Evolutionary conservation across 805 yeast species (phyloP), one percentile per base, ranked within the genome.

Genomic region (Kluyveromyces starmeri): DNA sequence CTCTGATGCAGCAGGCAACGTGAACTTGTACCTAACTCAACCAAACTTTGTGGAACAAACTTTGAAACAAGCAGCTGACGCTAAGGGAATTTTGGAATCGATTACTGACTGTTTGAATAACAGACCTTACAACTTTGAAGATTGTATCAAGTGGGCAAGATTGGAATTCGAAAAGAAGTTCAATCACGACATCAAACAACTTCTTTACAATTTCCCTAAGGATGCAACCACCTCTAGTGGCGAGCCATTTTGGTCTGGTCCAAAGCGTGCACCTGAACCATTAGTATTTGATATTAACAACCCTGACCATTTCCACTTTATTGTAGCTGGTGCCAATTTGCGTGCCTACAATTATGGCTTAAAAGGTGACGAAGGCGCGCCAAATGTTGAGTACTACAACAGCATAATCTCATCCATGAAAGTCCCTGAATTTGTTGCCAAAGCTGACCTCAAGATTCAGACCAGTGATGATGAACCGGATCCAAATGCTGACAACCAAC

Each of bases 241-340:
- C 36, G 86, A 79, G 20, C 92, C 94, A 47, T 92, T 92, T 63
- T 92, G 99, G 99, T 75, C 95, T 14, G 96, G 96, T 37, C 92
- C 97, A 21, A 92, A 92, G 64, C 78, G 97, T 58, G 95, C 95
- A 13, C 99, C 99, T 32, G 73, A 70, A 28, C 84, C 95, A n/a
- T 68, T 86, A 43, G 66, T 45, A 10, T 86, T 92, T 55, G 89
- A 86, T 53, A 68, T 81, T 46, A 65, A 75, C 49, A 75, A 85
- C 53, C 68, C 69, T 9, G 82, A 84, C 48, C 96, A 89, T 58
- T 71, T 78, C 56, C 74, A 82, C 48, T 92, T 89, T 51, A 65
- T 92, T 37, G 78, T 78, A 36, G 94, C 83, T 11, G 97, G 80
- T 36, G 97, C 98, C 2, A 84, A 85, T 54, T 70, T 92, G 46